Conservation (phyloP, 306 rosid species). For the Potentilla sterilis region DNA sequence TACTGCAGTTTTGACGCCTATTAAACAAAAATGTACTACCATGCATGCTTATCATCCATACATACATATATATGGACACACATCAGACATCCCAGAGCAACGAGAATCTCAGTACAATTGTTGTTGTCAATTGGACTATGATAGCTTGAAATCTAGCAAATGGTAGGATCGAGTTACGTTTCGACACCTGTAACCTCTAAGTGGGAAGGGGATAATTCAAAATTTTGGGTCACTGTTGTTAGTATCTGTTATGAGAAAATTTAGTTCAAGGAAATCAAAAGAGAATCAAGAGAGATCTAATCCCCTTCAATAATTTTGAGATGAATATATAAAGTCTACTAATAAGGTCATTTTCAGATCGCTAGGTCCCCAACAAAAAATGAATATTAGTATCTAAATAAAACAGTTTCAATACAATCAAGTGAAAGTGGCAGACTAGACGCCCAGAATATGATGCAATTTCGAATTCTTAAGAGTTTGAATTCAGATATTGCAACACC, state of each 20-base stretch:
- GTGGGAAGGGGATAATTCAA: background rate
- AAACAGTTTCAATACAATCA: too few species aligned
- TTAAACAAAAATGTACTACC: background rate
- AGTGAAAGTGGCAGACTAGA: too few species aligned
- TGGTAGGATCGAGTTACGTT: background rate
- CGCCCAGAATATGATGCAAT: too few species aligned
- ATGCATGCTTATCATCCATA: background rate
- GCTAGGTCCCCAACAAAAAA: too few species aligned
- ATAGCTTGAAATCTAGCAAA: slow-evolving; percentile 8
- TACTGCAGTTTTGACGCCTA: background rate
- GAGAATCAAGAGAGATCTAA: background rate
- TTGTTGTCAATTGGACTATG: slow-evolving; percentile 9
- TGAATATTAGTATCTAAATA: too few species aligned
- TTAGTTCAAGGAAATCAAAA: background rate
- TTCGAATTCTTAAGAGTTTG: too few species aligned
- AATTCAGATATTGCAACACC: too few species aligned
- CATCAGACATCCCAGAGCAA: background rate
- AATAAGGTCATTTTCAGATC: too few species aligned
- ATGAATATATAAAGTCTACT: too few species aligned
- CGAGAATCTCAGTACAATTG: background rate
- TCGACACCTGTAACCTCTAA: background rate
- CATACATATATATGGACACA: background rate
- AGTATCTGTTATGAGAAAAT: background rate
- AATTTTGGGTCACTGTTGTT: background rate
- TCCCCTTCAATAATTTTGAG: background rate